Base-by-base conservation (phyloP, 2,329 filamentous ascomycete species). In the Paecilomyces niveus region DNA sequence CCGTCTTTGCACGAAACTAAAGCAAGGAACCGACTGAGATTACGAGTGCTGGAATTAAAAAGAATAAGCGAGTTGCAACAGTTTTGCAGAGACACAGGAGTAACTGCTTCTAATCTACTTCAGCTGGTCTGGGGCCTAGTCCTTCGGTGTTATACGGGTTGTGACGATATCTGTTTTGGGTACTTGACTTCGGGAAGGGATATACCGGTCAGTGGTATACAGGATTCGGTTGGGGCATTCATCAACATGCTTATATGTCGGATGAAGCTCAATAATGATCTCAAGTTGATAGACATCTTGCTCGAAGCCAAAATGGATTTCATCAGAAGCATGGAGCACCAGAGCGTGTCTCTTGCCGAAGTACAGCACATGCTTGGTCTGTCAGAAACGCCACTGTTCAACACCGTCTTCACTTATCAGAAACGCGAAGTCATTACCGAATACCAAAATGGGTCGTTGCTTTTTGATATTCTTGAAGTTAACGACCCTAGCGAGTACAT, bases 131-230 rank as follows among this genome's bases (percentile, higher is more conserved):
- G 78, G 78, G 77, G 71, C 0, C 55, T 81, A 32, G 67, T 80
- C 1, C 61, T 80, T 1, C 72, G 75, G 8, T 72, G 70, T 33
- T 79, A 77, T 55, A 76, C 76, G 3, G 74, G 72, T 1, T 72
- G 70, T 10, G 72, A 79, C 33, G 77, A 80, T 55, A 71, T 80
- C 13, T 70, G 77, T 32, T 81, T 80, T 62, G 79, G 77, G 0
- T 76, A 75, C 59, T 75, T 71, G 0, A 64, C 72, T 15, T 71
- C 70, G 7, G 71, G 74, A 0, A 65, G 73, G 1, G 72, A 76
- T 26, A 68, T 71, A 18, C 66, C 71, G 8, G 67, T 78, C 22
- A 55, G 64, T 10, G 71, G 70, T 2, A 71, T 75, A 4, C 68
- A 73, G 53, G 65, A 70, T 35, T 70, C 74, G n/a, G 66, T 76